Evolutionary conservation across 805 yeast genomes (phyloP).

Genomic region (Blastobotrys chiropterorum): DNA sequence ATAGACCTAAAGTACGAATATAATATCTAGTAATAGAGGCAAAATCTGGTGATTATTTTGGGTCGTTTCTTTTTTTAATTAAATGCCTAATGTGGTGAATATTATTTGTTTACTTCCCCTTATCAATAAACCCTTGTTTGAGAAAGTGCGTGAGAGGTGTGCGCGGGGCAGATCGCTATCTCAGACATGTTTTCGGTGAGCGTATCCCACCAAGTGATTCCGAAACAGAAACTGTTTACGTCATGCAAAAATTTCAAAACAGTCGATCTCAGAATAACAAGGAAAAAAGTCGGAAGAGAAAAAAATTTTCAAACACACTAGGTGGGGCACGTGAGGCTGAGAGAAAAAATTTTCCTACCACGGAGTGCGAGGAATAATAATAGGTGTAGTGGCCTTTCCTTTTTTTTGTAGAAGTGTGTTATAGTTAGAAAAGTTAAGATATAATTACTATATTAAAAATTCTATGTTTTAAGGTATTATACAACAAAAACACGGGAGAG

Average conservation of each 20-base stretch:
- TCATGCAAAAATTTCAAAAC: background rate
- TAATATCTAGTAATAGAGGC: background rate
- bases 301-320: background rate
- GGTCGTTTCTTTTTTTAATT: background rate
- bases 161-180: background rate
- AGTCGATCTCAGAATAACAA: background rate
- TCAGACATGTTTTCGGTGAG: background rate
- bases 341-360: background rate
- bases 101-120: background rate
- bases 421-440: constrained; percentile 1
- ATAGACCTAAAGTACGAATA: constrained; percentile 15
- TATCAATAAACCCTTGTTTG: background rate
- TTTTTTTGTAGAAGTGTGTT: too few species aligned
- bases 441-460: constrained; percentile 9
- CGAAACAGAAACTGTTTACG: background rate
- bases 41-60: too few species aligned
- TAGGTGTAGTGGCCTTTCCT: background rate
- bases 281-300: background rate
- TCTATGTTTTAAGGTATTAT: constrained; percentile 1
- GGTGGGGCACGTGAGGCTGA: background rate
- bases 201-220: too few species aligned
- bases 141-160: background rate
- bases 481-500: constrained; percentile 4
- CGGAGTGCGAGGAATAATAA: background rate
- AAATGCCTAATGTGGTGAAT: background rate